phyloP scores from a whole-genome alignment of 2,329 filamentous ascomycete genomes.

The Dothideomycetes sp. region DNA sequence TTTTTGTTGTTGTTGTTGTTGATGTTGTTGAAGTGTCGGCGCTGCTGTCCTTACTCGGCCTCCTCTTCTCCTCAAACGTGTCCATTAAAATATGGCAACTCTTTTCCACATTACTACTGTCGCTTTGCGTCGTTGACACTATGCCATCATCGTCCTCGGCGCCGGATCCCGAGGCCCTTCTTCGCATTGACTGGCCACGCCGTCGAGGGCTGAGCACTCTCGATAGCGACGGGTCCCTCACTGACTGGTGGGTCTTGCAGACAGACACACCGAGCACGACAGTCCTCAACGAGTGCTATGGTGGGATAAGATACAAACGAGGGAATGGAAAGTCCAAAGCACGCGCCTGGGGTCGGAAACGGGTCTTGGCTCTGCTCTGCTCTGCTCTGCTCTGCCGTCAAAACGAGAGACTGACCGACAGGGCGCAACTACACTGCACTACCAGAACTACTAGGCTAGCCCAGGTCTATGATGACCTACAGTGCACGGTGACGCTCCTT shows the following conservation, averaged over 20 bases:
- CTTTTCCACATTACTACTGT: slow-evolving; percentile 10
- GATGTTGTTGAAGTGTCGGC: slow-evolving; percentile 2
- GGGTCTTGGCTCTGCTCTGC: too few species aligned
- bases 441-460: too few species aligned
- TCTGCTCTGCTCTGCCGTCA: not conserved
- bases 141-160: slow-evolving; percentile 26
- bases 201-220: slow-evolving; percentile 3
- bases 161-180: slow-evolving; percentile 27
- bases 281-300: not conserved
- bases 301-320: not conserved
- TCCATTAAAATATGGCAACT: slow-evolving; percentile 5
- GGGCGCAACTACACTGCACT: too few species aligned
- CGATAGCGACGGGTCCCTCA: too few species aligned
- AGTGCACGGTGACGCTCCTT: not conserved
- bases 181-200: slow-evolving; percentile 24
- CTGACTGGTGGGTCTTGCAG: too few species aligned
- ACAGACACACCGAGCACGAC: not conserved
- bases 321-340: too few species aligned
- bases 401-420: too few species aligned
- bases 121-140: slow-evolving; percentile 10
- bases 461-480: not conserved
- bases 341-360: too few species aligned
- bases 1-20: slow-evolving; percentile 1
- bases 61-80: slow-evolving; percentile 1
- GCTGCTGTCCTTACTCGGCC: not conserved